These are phyloP conservation scores for Clonostachys chloroleuca DNA, from an alignment of 2,329 filamentous ascomycete genomes.

Conservation along the genomic window DNA sequence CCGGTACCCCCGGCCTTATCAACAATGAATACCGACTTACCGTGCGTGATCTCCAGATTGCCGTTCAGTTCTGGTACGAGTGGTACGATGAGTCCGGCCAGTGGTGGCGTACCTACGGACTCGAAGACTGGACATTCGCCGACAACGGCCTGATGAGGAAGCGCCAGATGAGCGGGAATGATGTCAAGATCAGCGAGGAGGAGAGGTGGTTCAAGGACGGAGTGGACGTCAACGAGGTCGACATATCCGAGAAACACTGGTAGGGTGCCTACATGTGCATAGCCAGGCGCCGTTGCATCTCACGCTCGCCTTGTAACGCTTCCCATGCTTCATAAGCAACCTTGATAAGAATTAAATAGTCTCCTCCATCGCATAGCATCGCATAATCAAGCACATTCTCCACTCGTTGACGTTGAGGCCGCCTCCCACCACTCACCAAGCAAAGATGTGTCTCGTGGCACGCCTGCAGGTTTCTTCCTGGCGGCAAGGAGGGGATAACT, in stretches of 20 bases:
- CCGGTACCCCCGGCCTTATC: neutral
- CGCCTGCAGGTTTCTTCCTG: too few relatives aligned
- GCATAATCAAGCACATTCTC: too few relatives aligned
- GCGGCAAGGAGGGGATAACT: too few relatives aligned
- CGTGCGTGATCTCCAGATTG: constrained; percentile 44
- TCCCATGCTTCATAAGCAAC: too few relatives aligned
- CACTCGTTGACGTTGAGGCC: too few relatives aligned
- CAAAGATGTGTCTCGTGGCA: too few relatives aligned
- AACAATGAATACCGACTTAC: neutral
- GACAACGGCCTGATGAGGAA: constrained; percentile 68
- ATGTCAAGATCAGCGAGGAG: constrained; percentile 56
- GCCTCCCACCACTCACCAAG: too few relatives aligned
- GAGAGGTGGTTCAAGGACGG: constrained; percentile 64
- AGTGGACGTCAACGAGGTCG: constrained; percentile 63
- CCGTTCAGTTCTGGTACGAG: constrained; percentile 91
- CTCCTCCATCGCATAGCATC: too few relatives aligned
- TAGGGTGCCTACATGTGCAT: constrained; percentile 11
- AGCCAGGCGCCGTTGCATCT: too few relatives aligned
- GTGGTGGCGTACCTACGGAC: constrained; percentile 85
- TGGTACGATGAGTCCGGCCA: constrained; percentile 66
- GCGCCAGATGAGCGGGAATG: constrained; percentile 72
- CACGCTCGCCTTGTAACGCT: too few relatives aligned
- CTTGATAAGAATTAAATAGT: too few relatives aligned
- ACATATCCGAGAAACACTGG: constrained; percentile 67
- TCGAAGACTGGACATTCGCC: constrained; percentile 77